Evolutionary conservation across 2,329 filamentous ascomycete genomes (phyloP).

Genomic region (Alternaria viburni): DNA sequence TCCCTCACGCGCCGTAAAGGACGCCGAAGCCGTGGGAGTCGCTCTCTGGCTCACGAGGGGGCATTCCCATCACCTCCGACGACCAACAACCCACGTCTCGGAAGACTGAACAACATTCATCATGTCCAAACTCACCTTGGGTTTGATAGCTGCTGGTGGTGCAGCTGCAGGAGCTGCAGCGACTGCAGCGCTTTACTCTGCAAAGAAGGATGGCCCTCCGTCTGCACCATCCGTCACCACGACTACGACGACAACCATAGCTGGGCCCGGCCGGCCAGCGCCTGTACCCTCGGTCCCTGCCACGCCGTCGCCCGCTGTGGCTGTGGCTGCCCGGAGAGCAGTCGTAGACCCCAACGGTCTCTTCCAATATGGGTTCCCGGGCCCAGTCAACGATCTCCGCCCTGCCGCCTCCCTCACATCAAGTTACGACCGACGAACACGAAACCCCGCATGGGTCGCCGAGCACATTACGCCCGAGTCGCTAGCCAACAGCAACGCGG

Average conservation of each 20-base stretch:
- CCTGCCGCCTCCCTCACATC: constrained; percentile 79
- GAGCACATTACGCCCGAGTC: constrained; percentile 96
- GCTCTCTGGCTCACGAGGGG: constrained; percentile 23
- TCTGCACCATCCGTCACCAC: constrained; percentile 39
- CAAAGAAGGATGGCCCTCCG: constrained; percentile 38
- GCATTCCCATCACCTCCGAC: constrained; percentile 1
- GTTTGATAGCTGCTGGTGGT: constrained; percentile 56
- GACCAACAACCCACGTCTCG: neutral
- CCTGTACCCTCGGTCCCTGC: constrained; percentile 33
- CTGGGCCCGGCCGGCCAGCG: constrained; percentile 32
- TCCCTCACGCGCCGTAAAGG: constrained; percentile 40
- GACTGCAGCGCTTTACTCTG: constrained; percentile 55
- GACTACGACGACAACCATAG: constrained; percentile 45
- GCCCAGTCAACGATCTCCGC: constrained; percentile 83
- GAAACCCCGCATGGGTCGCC: constrained; percentile 89
- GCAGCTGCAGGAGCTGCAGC: constrained; percentile 57
- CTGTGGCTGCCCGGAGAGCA: constrained; percentile 27
- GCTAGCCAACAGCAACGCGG: constrained; percentile 73
- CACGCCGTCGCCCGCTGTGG: constrained; percentile 31
- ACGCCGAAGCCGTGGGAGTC: constrained; percentile 30
- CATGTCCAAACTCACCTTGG: constrained; percentile 60
- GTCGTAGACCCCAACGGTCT: constrained; percentile 59
- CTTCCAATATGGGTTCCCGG: constrained; percentile 77
- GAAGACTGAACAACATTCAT: constrained; percentile 7
- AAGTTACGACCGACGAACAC: constrained; percentile 84